Evolutionary conservation across 192 early-diverging fungal species (phyloP), one percentile per base, ranked within the genome.

Genomic region (Podila epigama): DNA sequence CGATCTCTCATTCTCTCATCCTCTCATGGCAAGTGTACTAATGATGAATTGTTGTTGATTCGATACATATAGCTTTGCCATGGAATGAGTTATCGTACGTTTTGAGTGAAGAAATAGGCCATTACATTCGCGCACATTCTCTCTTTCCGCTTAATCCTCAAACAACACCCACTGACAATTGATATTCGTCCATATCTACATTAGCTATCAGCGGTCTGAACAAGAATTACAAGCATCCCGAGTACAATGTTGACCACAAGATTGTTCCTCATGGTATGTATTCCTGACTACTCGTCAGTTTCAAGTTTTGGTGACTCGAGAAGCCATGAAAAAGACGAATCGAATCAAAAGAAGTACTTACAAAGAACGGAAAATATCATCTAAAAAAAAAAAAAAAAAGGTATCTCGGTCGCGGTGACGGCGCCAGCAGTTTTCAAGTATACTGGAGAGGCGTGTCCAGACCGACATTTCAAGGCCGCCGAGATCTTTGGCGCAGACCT

Each of bases 351-450:
- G 25, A 37, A 39, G 52, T 18, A 33, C 6, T 5, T 40, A 16
- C 4, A 39, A 22, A 18, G 5, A 10, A 32, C 12, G 1, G 31
- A 9, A 25, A 7, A 27, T 13, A 57, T 12, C 22, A 34, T 11
- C 13, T 16, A 32, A 29, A 40, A 0, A 39, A 59, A 40, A 36
- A 40, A 7, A 8, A 50, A 16, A 29, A 77, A 79, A 82, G 92
- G 92, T 37, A 93, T 96, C 63, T 94, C 92, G 54, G 95, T 96
- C 11, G 95, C 95, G 11, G 83, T 96, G 36, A 92, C 93, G n/a
- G 87, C 90, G n/a, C 95, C 95, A 22, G 90, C 95, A 4, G 95
- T 96, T 18, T 95, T 94, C 82, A 84, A 91, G 58, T 96, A 89
- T 69, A 96, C 95, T 9, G 86, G 89, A 27, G 81, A 86, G 29